Conservation (phyloP, 148 eudicot species). For the Nepenthes gracilis region DNA sequence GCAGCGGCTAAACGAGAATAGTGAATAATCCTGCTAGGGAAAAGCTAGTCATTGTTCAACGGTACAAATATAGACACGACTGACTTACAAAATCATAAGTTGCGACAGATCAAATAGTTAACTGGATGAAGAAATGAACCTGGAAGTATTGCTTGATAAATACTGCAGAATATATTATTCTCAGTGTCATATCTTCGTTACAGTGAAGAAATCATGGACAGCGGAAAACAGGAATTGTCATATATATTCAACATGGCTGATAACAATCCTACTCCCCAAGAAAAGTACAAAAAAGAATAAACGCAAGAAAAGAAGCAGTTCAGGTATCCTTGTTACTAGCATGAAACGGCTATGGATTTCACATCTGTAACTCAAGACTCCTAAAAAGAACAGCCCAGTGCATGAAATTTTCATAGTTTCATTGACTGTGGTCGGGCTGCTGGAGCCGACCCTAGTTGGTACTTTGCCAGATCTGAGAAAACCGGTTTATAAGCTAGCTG, state of each 20-base stretch:
- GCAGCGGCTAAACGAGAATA: slow-evolving; percentile 70
- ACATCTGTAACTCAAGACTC: too few species aligned
- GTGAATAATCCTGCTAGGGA: slow-evolving; percentile 51
- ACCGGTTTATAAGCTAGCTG: too few species aligned
- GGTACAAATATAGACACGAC: not conserved
- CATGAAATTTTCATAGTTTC: too few species aligned
- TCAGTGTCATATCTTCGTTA: slow-evolving; percentile 64
- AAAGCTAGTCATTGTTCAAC: slow-evolving; percentile 2
- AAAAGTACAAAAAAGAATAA: too few species aligned
- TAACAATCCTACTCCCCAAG: too few species aligned
- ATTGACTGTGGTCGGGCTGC: too few species aligned
- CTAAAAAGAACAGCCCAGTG: too few species aligned
- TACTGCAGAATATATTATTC: slow-evolving; percentile 70
- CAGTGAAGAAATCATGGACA: slow-evolving; percentile 31
- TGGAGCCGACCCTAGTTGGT: too few species aligned
- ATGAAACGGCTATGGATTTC: too few species aligned
- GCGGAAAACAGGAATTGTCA: not conserved
- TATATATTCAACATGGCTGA: not conserved
- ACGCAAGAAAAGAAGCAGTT: too few species aligned
- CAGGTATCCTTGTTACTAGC: too few species aligned
- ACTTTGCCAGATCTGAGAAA: too few species aligned
- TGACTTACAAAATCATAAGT: not conserved
- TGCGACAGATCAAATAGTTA: not conserved
- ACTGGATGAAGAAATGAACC: slow-evolving; percentile 25
- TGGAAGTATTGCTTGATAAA: slow-evolving; percentile 79